Evolutionary conservation across 768 basidiomycete genomes (phyloP), one percentile per base, ranked within the genome.

Genomic region (Suillus discolor): DNA sequence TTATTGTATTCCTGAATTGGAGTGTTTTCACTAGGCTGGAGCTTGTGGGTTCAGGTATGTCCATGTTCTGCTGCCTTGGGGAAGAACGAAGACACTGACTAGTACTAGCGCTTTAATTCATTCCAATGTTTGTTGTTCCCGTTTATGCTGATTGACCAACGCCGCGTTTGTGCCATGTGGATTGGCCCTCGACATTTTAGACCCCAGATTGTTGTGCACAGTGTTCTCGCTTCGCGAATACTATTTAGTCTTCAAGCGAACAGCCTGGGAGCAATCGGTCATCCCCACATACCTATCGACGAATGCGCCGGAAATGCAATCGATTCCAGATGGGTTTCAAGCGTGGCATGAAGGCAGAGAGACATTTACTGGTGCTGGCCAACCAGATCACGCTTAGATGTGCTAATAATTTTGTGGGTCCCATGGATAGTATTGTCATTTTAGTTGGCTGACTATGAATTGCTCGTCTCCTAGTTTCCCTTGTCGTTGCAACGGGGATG

Each of bases 151-250:
- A 28, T 28, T 28, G 28, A 28, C 28, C 28, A 28, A 28, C 2
- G 3, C 28, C 28, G 2, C 28, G 28, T 28, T 28, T n/a, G n/a
- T n/a, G n/a, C n/a, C n/a, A n/a, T 28, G 28, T 28, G 28, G 28
- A 28, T 28, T 28, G 28, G 28, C 28, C 28, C 49, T 45, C 38
- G 18, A n/a, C 16, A n/a, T 38, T 38, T 18, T 34, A 63, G 62
- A 54, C 49, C 34, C 13, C 62, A 63, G 20, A 53, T 63, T 6
- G 62, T 63, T 53, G 41, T 28, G 25, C 62, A 63, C 13, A 63
- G 49, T 51, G 62, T 55, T 45, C 47, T 63, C 31, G 62, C 62
- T 23, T 63, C 62, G 16, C 62, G 62, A 39, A 63, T 53, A 15
- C 41, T 63, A 25, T 63, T 63, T 25, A 55, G 28, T 51, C 49